Percentiles rank a stretch among this genome's conserved stretches.
phyloP scores from a whole-genome alignment of 2,329 filamentous ascomycete genomes.

The Stachybotrys chartarum region DNA sequence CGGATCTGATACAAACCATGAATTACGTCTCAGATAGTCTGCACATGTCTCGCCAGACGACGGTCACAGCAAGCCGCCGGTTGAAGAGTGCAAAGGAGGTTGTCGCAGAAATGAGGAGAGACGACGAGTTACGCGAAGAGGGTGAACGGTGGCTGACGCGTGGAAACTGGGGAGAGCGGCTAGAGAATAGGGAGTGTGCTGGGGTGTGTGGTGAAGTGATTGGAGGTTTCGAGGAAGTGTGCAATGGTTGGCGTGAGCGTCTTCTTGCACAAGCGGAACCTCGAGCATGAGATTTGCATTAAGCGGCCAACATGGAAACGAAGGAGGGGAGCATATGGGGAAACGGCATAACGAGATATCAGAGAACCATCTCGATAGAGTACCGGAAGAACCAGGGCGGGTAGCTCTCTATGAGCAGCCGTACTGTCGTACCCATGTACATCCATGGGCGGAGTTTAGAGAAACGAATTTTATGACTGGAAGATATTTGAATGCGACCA shows the following conservation, averaged over 20 bases:
- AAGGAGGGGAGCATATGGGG: too few species aligned
- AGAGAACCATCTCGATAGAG: neutral
- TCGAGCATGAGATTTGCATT: constrained; percentile 21
- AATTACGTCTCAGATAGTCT: constrained; percentile 84
- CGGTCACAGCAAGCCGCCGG: constrained; percentile 70
- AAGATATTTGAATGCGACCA: neutral
- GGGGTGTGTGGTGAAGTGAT: constrained; percentile 81
- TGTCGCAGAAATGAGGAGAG: constrained; percentile 74
- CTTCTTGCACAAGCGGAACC: constrained; percentile 59
- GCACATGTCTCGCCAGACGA: constrained; percentile 89
- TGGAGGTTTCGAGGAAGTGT: constrained; percentile 86
- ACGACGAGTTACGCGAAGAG: constrained; percentile 76
- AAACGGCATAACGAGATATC: neutral
- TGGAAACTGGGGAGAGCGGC: constrained; percentile 74
- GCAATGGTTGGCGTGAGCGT: constrained; percentile 73
- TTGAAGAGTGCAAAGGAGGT: constrained; percentile 78
- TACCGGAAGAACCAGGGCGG: neutral
- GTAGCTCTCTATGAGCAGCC: neutral
- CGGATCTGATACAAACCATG: constrained; percentile 70
- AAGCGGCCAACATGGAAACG: too few species aligned
- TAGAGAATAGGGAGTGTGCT: constrained; percentile 74
- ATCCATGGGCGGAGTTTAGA: neutral
- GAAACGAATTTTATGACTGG: constrained; percentile 2
- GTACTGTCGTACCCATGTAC: neutral
- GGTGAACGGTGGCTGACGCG: constrained; percentile 74